Evolutionary conservation across 2,329 filamentous ascomycete species (phyloP).

Genomic region (Chrysoporthe cubensis): DNA sequence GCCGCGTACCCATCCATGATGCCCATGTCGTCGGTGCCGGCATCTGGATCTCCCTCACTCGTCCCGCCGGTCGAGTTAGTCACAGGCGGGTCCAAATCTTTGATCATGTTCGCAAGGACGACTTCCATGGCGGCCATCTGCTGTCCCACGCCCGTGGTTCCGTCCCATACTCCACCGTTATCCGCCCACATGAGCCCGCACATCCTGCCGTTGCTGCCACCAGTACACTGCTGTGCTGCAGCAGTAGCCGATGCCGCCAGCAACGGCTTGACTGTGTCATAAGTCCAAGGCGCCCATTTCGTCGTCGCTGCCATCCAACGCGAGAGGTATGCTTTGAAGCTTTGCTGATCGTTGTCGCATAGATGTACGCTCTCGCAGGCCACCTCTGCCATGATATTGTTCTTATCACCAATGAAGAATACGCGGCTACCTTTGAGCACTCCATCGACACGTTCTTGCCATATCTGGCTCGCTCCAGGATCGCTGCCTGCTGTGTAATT

Average conservation of each 20-base stretch:
- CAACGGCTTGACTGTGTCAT: conserved; percentile 54
- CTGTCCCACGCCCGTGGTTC: conserved; percentile 66
- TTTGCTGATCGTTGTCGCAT: conserved; percentile 65
- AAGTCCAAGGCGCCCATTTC: conserved; percentile 66
- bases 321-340: conserved; percentile 66
- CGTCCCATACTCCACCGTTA: conserved; percentile 55
- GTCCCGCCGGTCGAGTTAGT: conserved; percentile 62
- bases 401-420: conserved; percentile 47
- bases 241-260: conserved; percentile 60
- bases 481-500: conserved; percentile 55
- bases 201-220: conserved; percentile 59
- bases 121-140: conserved; percentile 73
- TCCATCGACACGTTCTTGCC: conserved; percentile 62
- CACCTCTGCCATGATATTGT: conserved; percentile 65
- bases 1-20: conserved; percentile 36
- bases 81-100: conserved; percentile 46
- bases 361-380: conserved; percentile 65
- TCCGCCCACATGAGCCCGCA: conserved; percentile 65
- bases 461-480: conserved; percentile 39
- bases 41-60: conserved; percentile 47
- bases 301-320: conserved; percentile 66
- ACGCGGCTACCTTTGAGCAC: conserved; percentile 57
- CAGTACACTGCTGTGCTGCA: conserved; percentile 61
- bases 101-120: conserved; percentile 64
- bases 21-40: conserved; percentile 52